Evolutionary conservation across 306 rosid species (phyloP).

Genomic region (Vachellia collinsii): DNA sequence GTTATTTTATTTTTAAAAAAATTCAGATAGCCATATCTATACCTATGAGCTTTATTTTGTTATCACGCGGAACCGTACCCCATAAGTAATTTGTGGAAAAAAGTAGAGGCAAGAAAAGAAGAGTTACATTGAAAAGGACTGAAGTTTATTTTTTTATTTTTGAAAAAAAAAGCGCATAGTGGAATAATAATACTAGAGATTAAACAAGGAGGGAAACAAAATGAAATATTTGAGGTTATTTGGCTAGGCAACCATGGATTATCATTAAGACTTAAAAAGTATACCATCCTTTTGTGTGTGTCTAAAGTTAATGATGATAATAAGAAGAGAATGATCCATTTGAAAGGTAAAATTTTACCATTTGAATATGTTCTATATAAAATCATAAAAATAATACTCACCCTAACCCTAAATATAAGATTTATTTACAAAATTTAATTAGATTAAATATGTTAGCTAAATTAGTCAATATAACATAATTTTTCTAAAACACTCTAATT

Average conservation of each 20-base stretch:
- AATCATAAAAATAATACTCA: not conserved
- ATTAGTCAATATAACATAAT: no score
- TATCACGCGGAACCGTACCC: not conserved
- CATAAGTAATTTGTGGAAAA: not conserved
- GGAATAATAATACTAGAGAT: not conserved
- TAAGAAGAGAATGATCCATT: constrained; percentile 37
- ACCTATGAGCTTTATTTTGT: not conserved
- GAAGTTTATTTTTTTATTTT: not conserved
- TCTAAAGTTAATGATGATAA: constrained; percentile 19
- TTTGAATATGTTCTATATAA: not conserved
- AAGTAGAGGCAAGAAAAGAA: not conserved
- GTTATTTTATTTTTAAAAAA: not conserved
- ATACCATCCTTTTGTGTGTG: not conserved
- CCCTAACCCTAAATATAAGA: no score
- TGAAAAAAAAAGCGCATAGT: not conserved
- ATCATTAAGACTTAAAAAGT: constrained; percentile 4
- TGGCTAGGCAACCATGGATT: constrained; percentile 5
- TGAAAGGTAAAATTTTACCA: constrained; percentile 32
- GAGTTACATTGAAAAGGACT: not conserved
- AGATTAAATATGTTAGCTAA: no score
- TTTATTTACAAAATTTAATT: no score
- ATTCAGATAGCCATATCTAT: not conserved
- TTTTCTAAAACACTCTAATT: no score
- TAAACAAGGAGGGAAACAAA: not conserved
- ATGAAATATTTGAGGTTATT: no score